Evolutionary conservation across 164 flowering plant genomes (phyloP), one percentile per base, ranked within the genome.

Genomic region (Berberis vulgaris): DNA sequence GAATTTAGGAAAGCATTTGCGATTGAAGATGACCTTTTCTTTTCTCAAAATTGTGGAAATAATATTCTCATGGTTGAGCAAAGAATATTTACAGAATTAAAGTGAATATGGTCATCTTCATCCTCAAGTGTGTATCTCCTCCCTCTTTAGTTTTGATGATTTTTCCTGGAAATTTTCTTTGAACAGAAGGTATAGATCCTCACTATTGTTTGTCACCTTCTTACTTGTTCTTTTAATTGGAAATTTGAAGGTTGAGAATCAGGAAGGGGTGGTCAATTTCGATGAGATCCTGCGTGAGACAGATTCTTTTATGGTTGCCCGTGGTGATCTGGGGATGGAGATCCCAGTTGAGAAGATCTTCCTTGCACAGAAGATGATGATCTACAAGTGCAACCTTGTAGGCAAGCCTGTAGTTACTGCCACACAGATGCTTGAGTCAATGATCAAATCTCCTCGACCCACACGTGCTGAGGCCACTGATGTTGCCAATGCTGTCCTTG

Each of bases 271-370:
- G 13, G 60, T 85, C 62, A 89, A 89, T 79, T 89, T 89, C 66
- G 96, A 89, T 70, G 96, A 89, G 60, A 89, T 89, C 64, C 77
- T 89, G 68, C 84, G 88, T 6, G 92, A 89, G 83, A 86, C 92
- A 5, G 96, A 89, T 57, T 72, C 90, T 0, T 89, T 82, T 74
- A 89, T 89, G 96, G 96, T 89, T 85, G 96, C 96, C 39, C 90
- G 96, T 68, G 96, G 96, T 61, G 96, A 89, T 72, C 91, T 89
- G 41, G 96, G 96, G 64, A 89, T 89, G 96, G 96, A 89, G 72
- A 89, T 89, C 63, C 96, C 92, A 40, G 89, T 89, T 3, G 96
- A 89, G 79, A 89, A 89, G 78, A 89, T 89, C 63, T 88, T 88
- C 81, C 75, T 89, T 63, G 96, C 96, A 2, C 96, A 89, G 71